These are phyloP conservation scores for Agaricales sp. DNA, from an alignment of 1,284 basidiomycete species.

Conservation along the genomic window DNA sequence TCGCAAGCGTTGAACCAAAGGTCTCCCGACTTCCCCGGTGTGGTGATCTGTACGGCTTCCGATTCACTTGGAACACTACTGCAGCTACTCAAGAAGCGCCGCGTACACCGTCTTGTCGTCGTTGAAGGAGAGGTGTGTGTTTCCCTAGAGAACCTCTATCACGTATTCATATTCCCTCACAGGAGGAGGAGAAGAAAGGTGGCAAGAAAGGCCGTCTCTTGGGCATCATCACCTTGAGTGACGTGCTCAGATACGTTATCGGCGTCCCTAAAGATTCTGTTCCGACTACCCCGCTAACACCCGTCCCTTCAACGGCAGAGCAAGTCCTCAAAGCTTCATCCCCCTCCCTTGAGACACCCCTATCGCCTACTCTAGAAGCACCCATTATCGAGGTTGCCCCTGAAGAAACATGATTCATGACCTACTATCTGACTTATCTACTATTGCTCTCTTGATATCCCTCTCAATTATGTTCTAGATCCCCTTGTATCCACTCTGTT, in stretches of 20 bases:
- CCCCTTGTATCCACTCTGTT: background rate
- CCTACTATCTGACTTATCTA: too few species aligned
- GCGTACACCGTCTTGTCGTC: constrained; percentile 91
- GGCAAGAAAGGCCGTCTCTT: constrained; percentile 79
- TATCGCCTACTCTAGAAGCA: background rate
- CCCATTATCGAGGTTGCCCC: background rate
- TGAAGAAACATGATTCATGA: too few species aligned
- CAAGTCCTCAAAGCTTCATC: background rate
- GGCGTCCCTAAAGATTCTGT: constrained; percentile 26
- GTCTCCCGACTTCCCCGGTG: constrained; percentile 89
- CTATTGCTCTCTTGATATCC: background rate
- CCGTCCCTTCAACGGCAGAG: constrained; percentile 2
- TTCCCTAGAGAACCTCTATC: background rate
- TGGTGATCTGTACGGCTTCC: constrained; percentile 89
- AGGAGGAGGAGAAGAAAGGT: constrained; percentile 69
- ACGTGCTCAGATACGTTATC: constrained; percentile 83
- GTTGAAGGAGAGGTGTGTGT: constrained; percentile 71
- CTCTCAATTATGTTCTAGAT: background rate
- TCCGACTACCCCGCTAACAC: background rate
- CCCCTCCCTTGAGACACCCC: too few species aligned
- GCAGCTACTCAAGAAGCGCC: constrained; percentile 84
- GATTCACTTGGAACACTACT: constrained; percentile 93
- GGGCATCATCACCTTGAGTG: constrained; percentile 86
- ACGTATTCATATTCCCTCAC: constrained; percentile 6
- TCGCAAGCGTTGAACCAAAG: constrained; percentile 88